These are phyloP conservation scores for Nicotiana benthamiana DNA, from an alignment of 257 asterid species.

Conservation along the genomic window DNA sequence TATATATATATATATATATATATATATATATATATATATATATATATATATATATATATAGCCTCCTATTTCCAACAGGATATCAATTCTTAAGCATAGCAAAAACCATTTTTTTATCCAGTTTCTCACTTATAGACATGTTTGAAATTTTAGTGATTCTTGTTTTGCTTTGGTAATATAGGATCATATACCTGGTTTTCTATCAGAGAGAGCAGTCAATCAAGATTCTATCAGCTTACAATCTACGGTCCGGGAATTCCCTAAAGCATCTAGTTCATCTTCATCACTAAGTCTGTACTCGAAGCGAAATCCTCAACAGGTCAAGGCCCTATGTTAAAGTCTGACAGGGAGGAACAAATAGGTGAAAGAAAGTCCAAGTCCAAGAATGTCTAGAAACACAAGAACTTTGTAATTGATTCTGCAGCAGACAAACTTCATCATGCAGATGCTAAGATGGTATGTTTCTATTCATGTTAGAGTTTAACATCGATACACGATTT, in stretches of 20 bases:
- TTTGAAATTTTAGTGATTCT: background rate
- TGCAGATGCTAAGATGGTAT: background rate
- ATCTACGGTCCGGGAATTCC: background rate
- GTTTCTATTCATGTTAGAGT: background rate
- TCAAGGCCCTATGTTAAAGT: background rate
- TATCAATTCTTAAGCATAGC: background rate
- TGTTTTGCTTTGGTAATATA: background rate
- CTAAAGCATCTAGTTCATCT: background rate
- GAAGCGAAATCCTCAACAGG: background rate
- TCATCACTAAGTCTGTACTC: conserved; percentile 2
- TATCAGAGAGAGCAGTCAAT: background rate
- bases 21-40: no score
- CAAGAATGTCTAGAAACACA: background rate
- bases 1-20: no score
- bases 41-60: no score
- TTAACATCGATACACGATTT: background rate
- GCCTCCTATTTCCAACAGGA: no score
- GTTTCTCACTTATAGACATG: background rate
- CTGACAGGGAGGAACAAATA: background rate
- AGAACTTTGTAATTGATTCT: background rate
- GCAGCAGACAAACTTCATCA: background rate
- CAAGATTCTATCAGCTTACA: background rate
- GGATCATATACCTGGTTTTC: background rate
- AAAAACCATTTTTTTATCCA: background rate
- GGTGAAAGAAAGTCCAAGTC: conserved; percentile 8